Evolutionary conservation across 176 grass and related monocot species (phyloP), one percentile per base, ranked within the genome.

Genomic region (Oryza brachyantha): DNA sequence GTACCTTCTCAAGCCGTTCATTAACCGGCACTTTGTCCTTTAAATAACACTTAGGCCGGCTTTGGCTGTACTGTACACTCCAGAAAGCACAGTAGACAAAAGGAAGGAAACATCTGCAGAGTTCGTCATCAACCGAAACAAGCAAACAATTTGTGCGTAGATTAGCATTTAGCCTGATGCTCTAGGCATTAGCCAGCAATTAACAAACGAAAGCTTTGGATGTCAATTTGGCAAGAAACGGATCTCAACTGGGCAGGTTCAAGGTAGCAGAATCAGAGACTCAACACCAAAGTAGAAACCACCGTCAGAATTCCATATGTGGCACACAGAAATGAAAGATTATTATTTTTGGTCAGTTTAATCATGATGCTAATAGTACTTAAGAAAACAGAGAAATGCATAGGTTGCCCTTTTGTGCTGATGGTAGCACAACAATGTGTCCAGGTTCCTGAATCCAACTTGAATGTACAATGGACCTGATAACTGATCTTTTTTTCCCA

Each of bases 231-330:
- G 45, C 42, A 57, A 66, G 71, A 5, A 31, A n/a, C 17, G 8
- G 59, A 3, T 24, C n/a, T 2, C 10, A 77, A 8, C 0, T 5
- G 81, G 42, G 13, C 72, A 61, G 38, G 48, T 69, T 76, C 48
- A 27, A 29, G 38, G 72, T 45, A 19, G 61, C 19, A 2, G 73
- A 80, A 70, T 80, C 66, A 29, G 48, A 43, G 5, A 9, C 19
- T 8, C 48, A 16, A 29, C 52, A 45, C 48, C 3, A 65, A 45
- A 76, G 48, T 19, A 65, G 62, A 76, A 76, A 83, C 37, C 72
- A 68, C 26, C 72, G 0, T 16, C 41, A 22, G 1, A 65, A 65
- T 29, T 29, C 29, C 24, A 46, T 42, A 48, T 17, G 29, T 27
- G 11, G 54, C 13, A 45, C 29, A 24, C 21, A 31, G 57, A 16